Percentiles rank a stretch among this genome's conserved stretches.
Evolutionary conservation across 495 filamentous ascomycete genomes (phyloP).

Genomic region (Copromyces sp.): DNA sequence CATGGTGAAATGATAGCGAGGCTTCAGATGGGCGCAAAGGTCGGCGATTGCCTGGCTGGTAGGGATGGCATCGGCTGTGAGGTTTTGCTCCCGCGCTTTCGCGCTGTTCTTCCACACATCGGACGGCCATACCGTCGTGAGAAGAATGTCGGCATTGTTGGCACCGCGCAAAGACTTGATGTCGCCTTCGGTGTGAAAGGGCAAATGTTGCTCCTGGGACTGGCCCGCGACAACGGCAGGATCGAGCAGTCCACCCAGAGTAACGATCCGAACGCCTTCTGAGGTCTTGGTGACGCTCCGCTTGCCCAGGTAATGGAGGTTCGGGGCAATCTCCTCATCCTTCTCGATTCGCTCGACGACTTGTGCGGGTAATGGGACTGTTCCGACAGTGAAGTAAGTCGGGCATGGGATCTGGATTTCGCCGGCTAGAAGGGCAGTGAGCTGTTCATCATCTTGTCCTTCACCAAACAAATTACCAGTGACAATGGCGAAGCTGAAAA

Average conservation of each 20-base stretch:
- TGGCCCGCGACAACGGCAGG: constrained; percentile 37
- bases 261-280: constrained; percentile 75
- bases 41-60: constrained; percentile 52
- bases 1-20: constrained; percentile 77
- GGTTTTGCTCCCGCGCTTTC: constrained; percentile 31
- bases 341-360: constrained; percentile 63
- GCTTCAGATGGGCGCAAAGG: constrained; percentile 63
- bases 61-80: constrained; percentile 28
- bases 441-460: constrained; percentile 42
- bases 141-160: constrained; percentile 68
- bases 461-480: constrained; percentile 72
- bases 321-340: constrained; percentile 68
- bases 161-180: constrained; percentile 62
- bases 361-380: constrained; percentile 50
- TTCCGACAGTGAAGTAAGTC: constrained; percentile 79
- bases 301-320: constrained; percentile 81
- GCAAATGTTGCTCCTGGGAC: constrained; percentile 53
- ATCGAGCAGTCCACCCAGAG: constrained; percentile 64
- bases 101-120: constrained; percentile 48
- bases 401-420: constrained; percentile 63
- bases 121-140: constrained; percentile 79
- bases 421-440: constrained; percentile 58
- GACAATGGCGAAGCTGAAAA: constrained; percentile 74
- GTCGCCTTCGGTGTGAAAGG: constrained; percentile 66
- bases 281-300: constrained; percentile 77